Evolutionary conservation across 2,329 filamentous ascomycete genomes (phyloP), one percentile per base, ranked within the genome.

Genomic region (Mariannaea sp.): DNA sequence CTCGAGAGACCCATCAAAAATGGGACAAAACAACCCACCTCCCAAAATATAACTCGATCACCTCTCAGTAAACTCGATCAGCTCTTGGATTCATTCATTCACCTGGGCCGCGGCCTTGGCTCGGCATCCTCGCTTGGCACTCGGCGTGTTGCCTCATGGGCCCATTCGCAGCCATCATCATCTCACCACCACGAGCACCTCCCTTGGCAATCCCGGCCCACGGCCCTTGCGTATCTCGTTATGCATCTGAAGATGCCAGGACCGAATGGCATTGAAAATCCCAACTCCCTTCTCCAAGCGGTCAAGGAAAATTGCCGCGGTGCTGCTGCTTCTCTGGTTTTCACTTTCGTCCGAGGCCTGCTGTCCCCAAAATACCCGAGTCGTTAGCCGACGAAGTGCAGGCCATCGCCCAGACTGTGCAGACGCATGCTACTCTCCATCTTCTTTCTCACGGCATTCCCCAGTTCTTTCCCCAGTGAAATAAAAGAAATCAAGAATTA

Each of bases 81-180:
- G n/a, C n/a, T n/a, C n/a, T n/a, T n/a, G n/a, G n/a, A n/a, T n/a
- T 24, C 5, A 24, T 24, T 24, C 22, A n/a, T 24, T 40, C 36
- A 40, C 36, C 36, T 40, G 19, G 36, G 4, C 42, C 17, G 14
- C 45, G 27, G 45, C 24, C 48, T 9, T 24, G 33, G 22, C 19
- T 30, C 19, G 19, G 48, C 19, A 38, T 38, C 19, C 41, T 33
- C n/a, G 26, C 10, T 33, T 17, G n/a, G 13, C 40, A 13, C 7
- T 27, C 39, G 33, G 26, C 32, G 30, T 16, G 24, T 5, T n/a
- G 17, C 12, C 7, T 36, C 20, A 32, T 26, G 33, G 41, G 40
- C 48, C 48, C 41, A 51, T 33, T 40, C 26, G 39, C 32, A 12
- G 39, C 16, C 39, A 36, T 19, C 39, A 26, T 40, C 40, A 43